Evolutionary conservation across 2,329 filamentous ascomycete species (phyloP).

Genomic region (Arthroderma uncinatum): DNA sequence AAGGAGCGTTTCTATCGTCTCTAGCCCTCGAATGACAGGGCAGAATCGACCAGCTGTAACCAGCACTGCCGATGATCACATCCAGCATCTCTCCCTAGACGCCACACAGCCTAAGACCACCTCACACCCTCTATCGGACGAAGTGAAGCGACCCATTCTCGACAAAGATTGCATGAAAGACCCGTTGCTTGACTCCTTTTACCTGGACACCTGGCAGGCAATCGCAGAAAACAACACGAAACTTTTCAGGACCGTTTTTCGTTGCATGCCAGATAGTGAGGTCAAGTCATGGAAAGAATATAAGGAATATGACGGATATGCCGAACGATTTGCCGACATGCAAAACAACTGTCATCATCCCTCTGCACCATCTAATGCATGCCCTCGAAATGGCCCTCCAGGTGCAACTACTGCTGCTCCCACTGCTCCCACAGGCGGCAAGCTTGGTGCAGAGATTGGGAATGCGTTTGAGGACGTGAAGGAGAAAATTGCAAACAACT

Average conservation of each 20-base stretch:
- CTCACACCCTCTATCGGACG: slow-evolving; percentile 42
- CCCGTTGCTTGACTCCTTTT: slow-evolving; percentile 70
- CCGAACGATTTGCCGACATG: slow-evolving; percentile 60
- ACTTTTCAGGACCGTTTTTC: slow-evolving; percentile 84
- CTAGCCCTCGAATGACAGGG: neutral
- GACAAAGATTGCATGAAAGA: slow-evolving; percentile 91
- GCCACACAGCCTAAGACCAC: slow-evolving; percentile 29
- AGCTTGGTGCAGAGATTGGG: slow-evolving; percentile 19
- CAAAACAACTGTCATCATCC: slow-evolving; percentile 45
- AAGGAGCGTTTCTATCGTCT: neutral
- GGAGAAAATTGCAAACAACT: slow-evolving; percentile 20
- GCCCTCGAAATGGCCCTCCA: slow-evolving; percentile 17
- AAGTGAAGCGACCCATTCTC: slow-evolving; percentile 62
- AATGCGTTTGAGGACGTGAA: slow-evolving; percentile 24
- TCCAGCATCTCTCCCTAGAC: neutral
- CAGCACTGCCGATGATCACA: slow-evolving; percentile 47
- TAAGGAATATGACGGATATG: slow-evolving; percentile 68
- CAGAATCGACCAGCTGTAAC: slow-evolving; percentile 13
- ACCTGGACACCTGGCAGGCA: slow-evolving; percentile 75
- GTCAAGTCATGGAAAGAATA: slow-evolving; percentile 91
- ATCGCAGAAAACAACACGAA: slow-evolving; percentile 92
- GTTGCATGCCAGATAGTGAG: slow-evolving; percentile 93
- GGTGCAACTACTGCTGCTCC: slow-evolving; percentile 30
- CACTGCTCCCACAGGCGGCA: slow-evolving; percentile 27
- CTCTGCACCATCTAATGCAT: neutral